phyloP scores from a whole-genome alignment of 129 eudicot species.

The Mikania micrantha region DNA sequence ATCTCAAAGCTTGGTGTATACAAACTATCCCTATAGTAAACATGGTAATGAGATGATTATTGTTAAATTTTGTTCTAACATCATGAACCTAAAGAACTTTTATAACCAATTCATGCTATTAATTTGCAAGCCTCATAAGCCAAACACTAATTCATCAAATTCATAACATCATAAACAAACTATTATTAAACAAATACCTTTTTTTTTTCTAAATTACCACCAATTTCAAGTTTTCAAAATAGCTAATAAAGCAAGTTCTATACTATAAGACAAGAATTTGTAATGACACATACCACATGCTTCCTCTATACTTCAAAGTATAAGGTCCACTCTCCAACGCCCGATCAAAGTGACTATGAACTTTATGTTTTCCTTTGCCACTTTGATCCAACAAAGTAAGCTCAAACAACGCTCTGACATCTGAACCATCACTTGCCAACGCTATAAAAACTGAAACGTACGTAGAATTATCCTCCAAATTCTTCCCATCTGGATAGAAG shows the following conservation, averaged over 20 bases:
- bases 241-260: background rate
- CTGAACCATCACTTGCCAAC: slow-evolving; percentile 67
- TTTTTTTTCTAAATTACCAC: background rate
- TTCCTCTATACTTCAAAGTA: slow-evolving; percentile 71
- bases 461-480: slow-evolving; percentile 52
- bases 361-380: slow-evolving; percentile 66
- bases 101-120: background rate
- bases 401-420: slow-evolving; percentile 83
- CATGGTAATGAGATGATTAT: background rate
- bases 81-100: background rate
- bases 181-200: background rate
- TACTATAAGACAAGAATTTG: background rate
- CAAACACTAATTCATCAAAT: background rate
- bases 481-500: slow-evolving; percentile 71
- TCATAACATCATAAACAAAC: background rate
- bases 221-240: background rate
- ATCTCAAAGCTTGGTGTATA: background rate
- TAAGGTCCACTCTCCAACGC: slow-evolving; percentile 82
- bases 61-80: background rate
- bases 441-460: slow-evolving; percentile 66
- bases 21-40: background rate
- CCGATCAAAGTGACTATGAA: slow-evolving; percentile 85
- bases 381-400: slow-evolving; percentile 72
- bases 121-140: background rate
- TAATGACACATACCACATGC: slow-evolving; percentile 69